These are phyloP conservation scores for Ogataea methylovora DNA, from an alignment of 805 yeast genomes.

Conservation along the genomic window DNA sequence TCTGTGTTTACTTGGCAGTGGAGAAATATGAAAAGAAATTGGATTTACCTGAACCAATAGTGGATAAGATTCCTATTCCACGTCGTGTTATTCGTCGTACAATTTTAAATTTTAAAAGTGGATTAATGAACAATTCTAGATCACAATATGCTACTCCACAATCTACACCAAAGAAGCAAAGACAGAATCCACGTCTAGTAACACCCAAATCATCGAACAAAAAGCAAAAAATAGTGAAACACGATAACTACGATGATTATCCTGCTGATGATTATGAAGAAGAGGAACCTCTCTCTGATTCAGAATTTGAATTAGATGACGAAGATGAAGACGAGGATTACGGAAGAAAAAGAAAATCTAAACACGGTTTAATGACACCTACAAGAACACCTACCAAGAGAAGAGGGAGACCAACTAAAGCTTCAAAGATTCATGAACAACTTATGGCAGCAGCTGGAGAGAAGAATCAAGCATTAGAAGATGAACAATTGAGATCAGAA, in stretches of 20 bases:
- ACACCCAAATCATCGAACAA: conserved; percentile 9
- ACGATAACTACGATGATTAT: not conserved
- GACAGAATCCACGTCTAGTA: conserved; percentile 1
- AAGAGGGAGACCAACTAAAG: not conserved
- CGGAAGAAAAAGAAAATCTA: not conserved
- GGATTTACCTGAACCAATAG: conserved; percentile 40
- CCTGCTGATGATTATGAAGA: not conserved
- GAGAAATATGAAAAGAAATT: conserved; percentile 37
- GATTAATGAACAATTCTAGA: conserved; percentile 25
- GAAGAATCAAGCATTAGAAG: conserved; percentile 1
- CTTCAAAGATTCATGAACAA: conserved; percentile 6
- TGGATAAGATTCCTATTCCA: conserved; percentile 53
- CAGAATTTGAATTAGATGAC: not conserved
- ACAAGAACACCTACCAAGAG: conserved; percentile 9
- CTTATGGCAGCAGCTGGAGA: conserved; percentile 12
- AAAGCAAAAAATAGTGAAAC: conserved; percentile 5
- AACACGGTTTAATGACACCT: conserved; percentile 11
- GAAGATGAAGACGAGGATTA: not conserved
- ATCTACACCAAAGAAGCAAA: conserved; percentile 15
- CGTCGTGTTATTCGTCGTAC: conserved; percentile 31
- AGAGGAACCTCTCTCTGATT: not conserved
- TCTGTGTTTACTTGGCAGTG: conserved; percentile 58
- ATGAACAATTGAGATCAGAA: not conserved
- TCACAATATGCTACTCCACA: conserved; percentile 5
- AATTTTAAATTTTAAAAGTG: conserved; percentile 37